Evolutionary conservation across 2,329 filamentous ascomycete genomes (phyloP).

Genomic region (Colletotrichum filicis): DNA sequence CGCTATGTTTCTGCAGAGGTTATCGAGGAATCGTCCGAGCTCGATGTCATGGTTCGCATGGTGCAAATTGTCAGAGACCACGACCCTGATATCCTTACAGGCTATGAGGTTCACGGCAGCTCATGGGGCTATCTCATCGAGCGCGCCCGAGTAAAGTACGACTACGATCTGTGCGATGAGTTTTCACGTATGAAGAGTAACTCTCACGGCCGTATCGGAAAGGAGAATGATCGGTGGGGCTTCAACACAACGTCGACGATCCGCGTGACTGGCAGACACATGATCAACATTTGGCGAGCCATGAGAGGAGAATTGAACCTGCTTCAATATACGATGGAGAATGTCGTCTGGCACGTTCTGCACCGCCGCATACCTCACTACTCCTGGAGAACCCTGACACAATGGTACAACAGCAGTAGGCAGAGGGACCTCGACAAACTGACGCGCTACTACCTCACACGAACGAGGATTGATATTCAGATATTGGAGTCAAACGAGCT

Average conservation of each 20-base stretch:
- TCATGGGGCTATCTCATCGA: constrained; percentile 98
- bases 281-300: constrained; percentile 97
- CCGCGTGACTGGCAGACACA: constrained; percentile 90
- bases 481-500: constrained; percentile 92
- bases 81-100: constrained; percentile 93
- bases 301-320: constrained; percentile 95
- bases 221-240: constrained; percentile 89
- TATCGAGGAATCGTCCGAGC: constrained; percentile 79
- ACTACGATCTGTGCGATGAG: constrained; percentile 91
- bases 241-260: constrained; percentile 95
- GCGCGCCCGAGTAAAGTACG: constrained; percentile 85
- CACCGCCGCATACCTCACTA: constrained; percentile 92
- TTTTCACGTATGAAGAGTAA: constrained; percentile 89
- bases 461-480: constrained; percentile 86
- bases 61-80: constrained; percentile 85
- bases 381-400: constrained; percentile 79
- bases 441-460: constrained; percentile 79
- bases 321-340: constrained; percentile 95
- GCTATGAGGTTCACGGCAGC: constrained; percentile 91
- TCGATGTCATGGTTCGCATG: constrained; percentile 86
- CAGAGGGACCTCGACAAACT: constrained; percentile 78
- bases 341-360: constrained; percentile 90
- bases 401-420: constrained; percentile 80
- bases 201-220: constrained; percentile 85
- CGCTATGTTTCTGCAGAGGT: constrained; percentile 73